phyloP scores from a whole-genome alignment of 2,329 filamentous ascomycete genomes.

The Tolypocladium paradoxum region DNA sequence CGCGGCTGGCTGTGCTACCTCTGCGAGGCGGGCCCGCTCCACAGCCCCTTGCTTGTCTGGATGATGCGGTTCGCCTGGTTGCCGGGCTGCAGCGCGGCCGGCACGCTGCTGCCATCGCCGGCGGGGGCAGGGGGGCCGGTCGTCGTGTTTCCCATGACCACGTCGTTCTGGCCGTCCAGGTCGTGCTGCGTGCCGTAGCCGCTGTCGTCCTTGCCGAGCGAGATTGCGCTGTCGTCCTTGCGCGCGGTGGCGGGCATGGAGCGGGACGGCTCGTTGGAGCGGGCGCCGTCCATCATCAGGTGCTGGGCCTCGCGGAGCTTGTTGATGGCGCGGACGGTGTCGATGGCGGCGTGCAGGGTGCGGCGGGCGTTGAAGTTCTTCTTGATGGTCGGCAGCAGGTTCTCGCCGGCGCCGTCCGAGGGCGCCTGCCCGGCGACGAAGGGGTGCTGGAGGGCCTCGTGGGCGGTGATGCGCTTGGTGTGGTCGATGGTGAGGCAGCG shows the following conservation, averaged over 20 bases:
- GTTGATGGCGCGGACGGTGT: constrained; percentile 61
- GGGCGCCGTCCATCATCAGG: constrained; percentile 50
- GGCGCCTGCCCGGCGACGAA: constrained; percentile 48
- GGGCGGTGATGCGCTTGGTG: constrained; percentile 76
- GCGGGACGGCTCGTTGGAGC: constrained; percentile 37
- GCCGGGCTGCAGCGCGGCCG: constrained; percentile 43
- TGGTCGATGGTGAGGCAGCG: constrained; percentile 88
- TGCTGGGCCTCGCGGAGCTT: constrained; percentile 55
- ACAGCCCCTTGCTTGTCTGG: constrained; percentile 55
- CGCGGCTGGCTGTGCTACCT: constrained; percentile 8
- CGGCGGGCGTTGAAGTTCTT: constrained; percentile 65
- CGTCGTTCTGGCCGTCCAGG: constrained; percentile 30
- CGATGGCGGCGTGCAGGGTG: constrained; percentile 59
- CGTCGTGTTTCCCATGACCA: constrained; percentile 37
- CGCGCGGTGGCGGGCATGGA: constrained; percentile 14
- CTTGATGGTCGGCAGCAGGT: constrained; percentile 58
- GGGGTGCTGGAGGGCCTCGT: constrained; percentile 60
- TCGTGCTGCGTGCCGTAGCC: constrained; percentile 35
- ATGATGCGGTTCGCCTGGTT: constrained; percentile 44
- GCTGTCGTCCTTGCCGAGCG: constrained; percentile 32
- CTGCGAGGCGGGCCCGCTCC: constrained; percentile 30
- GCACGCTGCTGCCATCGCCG: constrained; percentile 20
- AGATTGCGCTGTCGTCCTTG: constrained; percentile 36
- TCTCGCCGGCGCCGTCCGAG: constrained; percentile 40
- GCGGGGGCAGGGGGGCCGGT: not conserved